Evolutionary conservation across 78 protist genomes (phyloP).

Genomic region (Carpediemonas membranifera): DNA sequence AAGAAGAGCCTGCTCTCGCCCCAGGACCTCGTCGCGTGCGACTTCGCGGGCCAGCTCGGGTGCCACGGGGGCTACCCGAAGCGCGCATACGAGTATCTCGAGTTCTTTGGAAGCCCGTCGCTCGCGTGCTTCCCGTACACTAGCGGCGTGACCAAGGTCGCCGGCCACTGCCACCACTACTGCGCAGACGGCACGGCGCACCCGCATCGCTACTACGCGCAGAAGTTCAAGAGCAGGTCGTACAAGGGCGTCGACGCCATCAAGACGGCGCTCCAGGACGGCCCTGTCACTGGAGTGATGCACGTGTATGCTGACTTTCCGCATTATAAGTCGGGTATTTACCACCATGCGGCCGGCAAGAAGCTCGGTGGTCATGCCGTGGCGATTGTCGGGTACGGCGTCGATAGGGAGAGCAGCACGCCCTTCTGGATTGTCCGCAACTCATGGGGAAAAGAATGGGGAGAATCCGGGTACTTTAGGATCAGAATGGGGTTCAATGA

Average conservation of each 20-base stretch:
- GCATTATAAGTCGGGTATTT: slow-evolving; percentile 35
- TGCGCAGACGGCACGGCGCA: slow-evolving; percentile 27
- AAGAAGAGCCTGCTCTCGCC: slow-evolving; percentile 28
- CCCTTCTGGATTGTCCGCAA: slow-evolving; percentile 52
- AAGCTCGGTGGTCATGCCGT: slow-evolving; percentile 46
- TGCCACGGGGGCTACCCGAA: slow-evolving; percentile 53
- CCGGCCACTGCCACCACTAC: not conserved
- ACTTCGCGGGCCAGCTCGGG: slow-evolving; percentile 38
- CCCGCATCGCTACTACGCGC: slow-evolving; percentile 13
- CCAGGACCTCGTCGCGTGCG: slow-evolving; percentile 30
- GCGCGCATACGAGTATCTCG: slow-evolving; percentile 22
- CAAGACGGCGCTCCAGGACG: not conserved
- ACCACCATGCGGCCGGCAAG: slow-evolving; percentile 22
- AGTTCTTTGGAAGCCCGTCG: slow-evolving; percentile 15
- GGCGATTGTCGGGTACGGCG: slow-evolving; percentile 20
- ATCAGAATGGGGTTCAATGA: not conserved
- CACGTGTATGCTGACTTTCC: slow-evolving; percentile 48
- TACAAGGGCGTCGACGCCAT: not conserved
- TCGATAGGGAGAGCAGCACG: not conserved
- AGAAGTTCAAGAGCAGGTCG: not conserved
- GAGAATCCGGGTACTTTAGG: slow-evolving; percentile 60
- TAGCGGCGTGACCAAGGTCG: slow-evolving; percentile 39
- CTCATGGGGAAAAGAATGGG: slow-evolving; percentile 60
- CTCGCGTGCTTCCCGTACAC: slow-evolving; percentile 48
- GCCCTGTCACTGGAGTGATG: not conserved